Evolutionary conservation across 2,329 filamentous ascomycete genomes (phyloP).

Genomic region (Ilyonectria sp.): DNA sequence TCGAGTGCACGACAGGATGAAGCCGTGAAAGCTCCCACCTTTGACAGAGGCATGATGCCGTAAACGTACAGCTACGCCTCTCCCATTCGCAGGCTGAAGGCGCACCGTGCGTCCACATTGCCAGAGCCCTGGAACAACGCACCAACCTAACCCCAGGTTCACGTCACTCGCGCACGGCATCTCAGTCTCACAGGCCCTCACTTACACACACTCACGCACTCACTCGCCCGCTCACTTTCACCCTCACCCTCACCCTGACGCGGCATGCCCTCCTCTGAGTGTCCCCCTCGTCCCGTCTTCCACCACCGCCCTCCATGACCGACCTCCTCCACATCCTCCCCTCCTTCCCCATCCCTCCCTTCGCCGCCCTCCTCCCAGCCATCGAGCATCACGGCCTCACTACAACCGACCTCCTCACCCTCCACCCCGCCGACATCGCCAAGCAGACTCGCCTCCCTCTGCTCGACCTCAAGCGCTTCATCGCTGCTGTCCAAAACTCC

Average conservation of each 20-base stretch:
- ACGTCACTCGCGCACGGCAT: neutral
- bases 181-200: constrained; percentile 4
- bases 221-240: neutral
- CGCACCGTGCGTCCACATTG: neutral
- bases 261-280: constrained; percentile 31
- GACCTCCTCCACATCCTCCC: constrained; percentile 90
- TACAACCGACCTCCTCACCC: constrained; percentile 86
- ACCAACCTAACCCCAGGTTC: neutral
- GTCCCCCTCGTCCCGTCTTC: constrained; percentile 17
- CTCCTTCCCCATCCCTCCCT: constrained; percentile 80
- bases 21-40: neutral
- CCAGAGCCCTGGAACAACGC: neutral
- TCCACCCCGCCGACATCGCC: constrained; percentile 86
- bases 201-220: neutral
- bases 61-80: constrained; percentile 1
- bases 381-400: constrained; percentile 85
- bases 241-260: constrained; percentile 5
- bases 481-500: constrained; percentile 75
- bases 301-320: constrained; percentile 72
- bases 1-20: constrained; percentile 12
- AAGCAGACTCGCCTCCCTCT: constrained; percentile 88
- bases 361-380: constrained; percentile 81
- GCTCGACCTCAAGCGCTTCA: constrained; percentile 83
- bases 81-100: neutral
- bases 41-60: constrained; percentile 3